Conservation (phyloP, 2,329 filamentous ascomycete genomes). For the Tolypocladium tropicale region DNA sequence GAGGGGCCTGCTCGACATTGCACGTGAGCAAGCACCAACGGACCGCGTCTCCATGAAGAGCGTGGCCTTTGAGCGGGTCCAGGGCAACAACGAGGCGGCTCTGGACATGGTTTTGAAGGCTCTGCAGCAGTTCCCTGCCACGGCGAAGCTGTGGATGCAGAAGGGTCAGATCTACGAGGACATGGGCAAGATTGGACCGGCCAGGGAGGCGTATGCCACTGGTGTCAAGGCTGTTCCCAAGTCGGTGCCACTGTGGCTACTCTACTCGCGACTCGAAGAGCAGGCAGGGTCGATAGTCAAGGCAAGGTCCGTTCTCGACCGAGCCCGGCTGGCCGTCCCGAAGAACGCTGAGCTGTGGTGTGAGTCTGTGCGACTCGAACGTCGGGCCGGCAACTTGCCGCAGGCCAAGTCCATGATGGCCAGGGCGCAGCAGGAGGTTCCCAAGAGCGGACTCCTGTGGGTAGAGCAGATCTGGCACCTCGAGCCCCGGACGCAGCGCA, state of each 20-base stretch:
- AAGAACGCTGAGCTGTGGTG: slow-evolving; percentile 80
- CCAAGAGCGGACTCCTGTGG: slow-evolving; percentile 81
- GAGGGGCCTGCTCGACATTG: slow-evolving; percentile 68
- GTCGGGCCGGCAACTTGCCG: slow-evolving; percentile 68
- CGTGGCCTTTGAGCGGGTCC: slow-evolving; percentile 82
- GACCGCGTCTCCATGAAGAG: slow-evolving; percentile 97
- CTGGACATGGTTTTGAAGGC: slow-evolving; percentile 82
- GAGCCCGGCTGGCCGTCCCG: slow-evolving; percentile 77
- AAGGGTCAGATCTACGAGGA: slow-evolving; percentile 96
- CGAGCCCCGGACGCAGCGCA: slow-evolving; percentile 83
- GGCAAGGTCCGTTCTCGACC: slow-evolving; percentile 85
- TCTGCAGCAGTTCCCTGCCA: slow-evolving; percentile 73
- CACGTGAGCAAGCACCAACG: slow-evolving; percentile 80
- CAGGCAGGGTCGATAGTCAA: slow-evolving; percentile 75
- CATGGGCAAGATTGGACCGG: slow-evolving; percentile 67
- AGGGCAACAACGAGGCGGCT: slow-evolving; percentile 68
- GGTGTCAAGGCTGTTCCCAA: slow-evolving; percentile 80
- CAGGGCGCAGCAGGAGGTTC: slow-evolving; percentile 82
- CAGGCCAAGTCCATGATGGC: slow-evolving; percentile 93
- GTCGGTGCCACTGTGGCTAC: slow-evolving; percentile 80
- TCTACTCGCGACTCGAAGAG: slow-evolving; percentile 84
- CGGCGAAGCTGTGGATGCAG: slow-evolving; percentile 93
- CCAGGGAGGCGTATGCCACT: slow-evolving; percentile 78
- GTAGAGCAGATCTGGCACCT: slow-evolving; percentile 92
- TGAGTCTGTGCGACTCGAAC: slow-evolving; percentile 88